Evolutionary conservation across 768 basidiomycete species (phyloP).

Genomic region (Gymnopilus dilepis): DNA sequence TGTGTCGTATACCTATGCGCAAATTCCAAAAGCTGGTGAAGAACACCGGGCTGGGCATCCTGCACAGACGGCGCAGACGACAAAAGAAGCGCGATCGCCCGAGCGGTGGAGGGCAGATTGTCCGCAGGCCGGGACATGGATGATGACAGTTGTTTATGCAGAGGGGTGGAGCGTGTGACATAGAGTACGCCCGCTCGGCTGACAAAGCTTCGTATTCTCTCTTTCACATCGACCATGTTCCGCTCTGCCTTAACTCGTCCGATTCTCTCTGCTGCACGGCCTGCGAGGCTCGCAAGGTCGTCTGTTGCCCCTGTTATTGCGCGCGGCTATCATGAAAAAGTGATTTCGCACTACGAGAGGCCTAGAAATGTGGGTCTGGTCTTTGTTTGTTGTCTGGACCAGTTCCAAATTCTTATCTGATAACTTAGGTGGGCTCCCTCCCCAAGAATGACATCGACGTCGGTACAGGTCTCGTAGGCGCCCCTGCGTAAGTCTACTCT

Average conservation of each 20-base stretch:
- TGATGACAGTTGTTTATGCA: constrained; percentile 15
- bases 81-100: constrained; percentile 82
- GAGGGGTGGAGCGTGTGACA: constrained; percentile 18
- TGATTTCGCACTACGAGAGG: constrained; percentile 96
- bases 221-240: constrained; percentile 63
- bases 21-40: constrained; percentile 88
- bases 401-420: constrained; percentile 54
- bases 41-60: constrained; percentile 84
- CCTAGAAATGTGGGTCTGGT: constrained; percentile 86
- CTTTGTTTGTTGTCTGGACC: constrained; percentile 40
- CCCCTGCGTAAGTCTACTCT: constrained; percentile 78
- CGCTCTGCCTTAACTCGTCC: constrained; percentile 63
- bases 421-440: constrained; percentile 91
- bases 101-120: constrained; percentile 82
- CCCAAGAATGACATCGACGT: constrained; percentile 92
- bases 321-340: constrained; percentile 93
- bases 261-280: constrained; percentile 52
- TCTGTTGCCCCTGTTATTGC: constrained; percentile 55
- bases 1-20: constrained; percentile 84
- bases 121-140: constrained; percentile 58
- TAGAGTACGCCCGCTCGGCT: constrained; percentile 9
- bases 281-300: constrained; percentile 39
- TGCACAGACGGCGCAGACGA: constrained; percentile 85
- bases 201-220: constrained; percentile 17
- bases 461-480: constrained; percentile 97